phyloP scores from a whole-genome alignment of 2,329 filamentous ascomycete species.

The Cladosporium phlei region DNA sequence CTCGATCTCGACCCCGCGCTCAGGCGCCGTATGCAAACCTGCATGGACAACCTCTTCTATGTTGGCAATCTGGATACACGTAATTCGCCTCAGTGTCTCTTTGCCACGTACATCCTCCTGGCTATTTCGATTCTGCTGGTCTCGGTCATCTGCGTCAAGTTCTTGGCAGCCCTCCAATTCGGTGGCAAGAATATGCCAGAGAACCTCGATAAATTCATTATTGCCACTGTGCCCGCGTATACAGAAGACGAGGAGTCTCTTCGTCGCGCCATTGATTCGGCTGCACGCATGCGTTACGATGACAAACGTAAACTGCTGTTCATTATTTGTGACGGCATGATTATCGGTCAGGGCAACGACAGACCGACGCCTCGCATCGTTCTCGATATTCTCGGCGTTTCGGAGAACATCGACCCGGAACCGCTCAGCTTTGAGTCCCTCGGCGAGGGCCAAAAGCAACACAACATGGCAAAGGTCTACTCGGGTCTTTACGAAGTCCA shows the following conservation, averaged over 20 bases:
- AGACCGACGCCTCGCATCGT: conserved; percentile 92
- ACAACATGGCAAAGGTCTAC: conserved; percentile 99
- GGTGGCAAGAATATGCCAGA: conserved; percentile 86
- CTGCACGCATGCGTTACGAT: conserved; percentile 91
- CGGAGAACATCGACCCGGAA: conserved; percentile 89
- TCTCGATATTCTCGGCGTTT: conserved; percentile 91
- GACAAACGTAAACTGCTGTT: conserved; percentile 95
- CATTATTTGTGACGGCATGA: conserved; percentile 96
- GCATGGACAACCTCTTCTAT: conserved; percentile 92
- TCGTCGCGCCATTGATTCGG: conserved; percentile 93
- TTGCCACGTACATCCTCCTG: conserved; percentile 84
- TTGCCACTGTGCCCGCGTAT: conserved; percentile 95
- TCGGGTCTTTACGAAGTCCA: conserved; percentile 96
- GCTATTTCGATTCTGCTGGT: conserved; percentile 77
- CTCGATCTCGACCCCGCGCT: conserved; percentile 55
- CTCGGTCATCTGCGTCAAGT: conserved; percentile 87
- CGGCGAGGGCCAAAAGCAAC: conserved; percentile 92
- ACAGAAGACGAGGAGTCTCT: conserved; percentile 98
- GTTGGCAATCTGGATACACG: conserved; percentile 87
- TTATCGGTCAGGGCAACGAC: conserved; percentile 97
- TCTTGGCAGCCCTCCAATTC: conserved; percentile 93
- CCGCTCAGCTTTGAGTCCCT: conserved; percentile 94
- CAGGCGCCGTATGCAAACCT: conserved; percentile 68
- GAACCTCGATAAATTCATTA: conserved; percentile 96
- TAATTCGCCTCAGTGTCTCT: conserved; percentile 77